Evolutionary conservation across 805 yeast genomes (phyloP).

Genomic region (Isabelozyma gotoi): DNA sequence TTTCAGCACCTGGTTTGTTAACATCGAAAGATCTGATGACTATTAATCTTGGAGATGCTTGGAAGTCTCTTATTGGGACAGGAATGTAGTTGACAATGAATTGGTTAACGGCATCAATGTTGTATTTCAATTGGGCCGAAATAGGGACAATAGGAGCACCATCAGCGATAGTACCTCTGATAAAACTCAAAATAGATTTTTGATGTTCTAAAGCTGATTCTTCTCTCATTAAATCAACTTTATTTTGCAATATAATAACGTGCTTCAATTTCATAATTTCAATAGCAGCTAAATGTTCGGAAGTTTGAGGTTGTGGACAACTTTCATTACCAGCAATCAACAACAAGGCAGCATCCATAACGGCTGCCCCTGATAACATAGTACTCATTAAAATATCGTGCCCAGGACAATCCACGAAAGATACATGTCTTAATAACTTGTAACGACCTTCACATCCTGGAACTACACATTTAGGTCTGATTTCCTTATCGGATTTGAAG

Average conservation of each 20-base stretch:
- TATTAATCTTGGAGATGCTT: constrained; percentile 90
- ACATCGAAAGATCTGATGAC: constrained; percentile 98
- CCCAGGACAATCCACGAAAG: constrained; percentile 99
- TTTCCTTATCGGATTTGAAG: constrained; percentile 92
- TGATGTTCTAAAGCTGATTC: constrained; percentile 95
- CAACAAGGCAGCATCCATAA: constrained; percentile 98
- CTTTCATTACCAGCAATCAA: constrained; percentile 98
- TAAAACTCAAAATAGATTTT: constrained; percentile 86
- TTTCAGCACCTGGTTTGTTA: constrained; percentile 97
- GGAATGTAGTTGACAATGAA: constrained; percentile 94
- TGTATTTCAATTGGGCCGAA: constrained; percentile 97
- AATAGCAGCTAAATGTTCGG: constrained; percentile 98
- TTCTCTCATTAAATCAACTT: constrained; percentile 98
- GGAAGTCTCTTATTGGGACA: constrained; percentile 92
- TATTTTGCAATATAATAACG: constrained; percentile 93
- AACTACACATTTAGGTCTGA: constrained; percentile 86
- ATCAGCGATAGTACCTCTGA: constrained; percentile 97
- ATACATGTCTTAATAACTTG: constrained; percentile 89
- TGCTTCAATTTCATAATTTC: constrained; percentile 98
- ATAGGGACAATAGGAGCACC: constrained; percentile 99
- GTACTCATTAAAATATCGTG: constrained; percentile 99
- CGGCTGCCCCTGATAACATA: constrained; percentile 99
- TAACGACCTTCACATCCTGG: constrained; percentile 90
- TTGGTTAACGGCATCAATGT: constrained; percentile 97
- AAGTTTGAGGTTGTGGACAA: constrained; percentile 99